phyloP scores from a whole-genome alignment of 2,329 filamentous ascomycete genomes.

The Scedosporium boydii region DNA sequence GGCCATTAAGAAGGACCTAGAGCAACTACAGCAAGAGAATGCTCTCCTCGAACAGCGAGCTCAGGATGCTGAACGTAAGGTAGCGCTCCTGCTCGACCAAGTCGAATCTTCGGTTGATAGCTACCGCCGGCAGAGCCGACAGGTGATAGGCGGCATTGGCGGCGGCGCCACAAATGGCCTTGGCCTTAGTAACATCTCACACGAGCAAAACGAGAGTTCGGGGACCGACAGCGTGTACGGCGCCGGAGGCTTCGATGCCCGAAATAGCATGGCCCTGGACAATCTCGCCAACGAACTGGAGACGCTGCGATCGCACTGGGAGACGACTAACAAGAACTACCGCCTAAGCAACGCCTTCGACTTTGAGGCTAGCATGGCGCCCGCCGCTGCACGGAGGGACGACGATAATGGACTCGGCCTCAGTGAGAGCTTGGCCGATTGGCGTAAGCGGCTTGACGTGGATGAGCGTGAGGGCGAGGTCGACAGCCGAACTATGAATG shows the following conservation, averaged over 20 bases:
- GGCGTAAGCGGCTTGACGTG: conserved; percentile 66
- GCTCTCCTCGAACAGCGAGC: conserved; percentile 71
- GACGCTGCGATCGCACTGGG: conserved; percentile 83
- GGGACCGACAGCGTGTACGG: conserved; percentile 53
- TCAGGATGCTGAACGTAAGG: conserved; percentile 83
- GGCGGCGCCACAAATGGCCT: conserved; percentile 23
- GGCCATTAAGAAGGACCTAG: conserved; percentile 56
- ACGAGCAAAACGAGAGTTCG: conserved; percentile 45
- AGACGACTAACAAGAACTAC: conserved; percentile 92
- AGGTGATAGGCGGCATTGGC: conserved; percentile 17
- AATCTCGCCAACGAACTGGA: conserved; percentile 89
- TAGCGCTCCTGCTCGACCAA: conserved; percentile 85
- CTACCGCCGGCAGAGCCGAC: conserved; percentile 71
- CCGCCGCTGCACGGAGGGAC: conserved; percentile 22
- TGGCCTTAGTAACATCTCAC: conserved; percentile 22
- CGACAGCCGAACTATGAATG: conserved; percentile 12
- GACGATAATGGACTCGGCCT: conserved; percentile 42
- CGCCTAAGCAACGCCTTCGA: conserved; percentile 84
- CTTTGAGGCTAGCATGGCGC: conserved; percentile 48
- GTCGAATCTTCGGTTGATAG: conserved; percentile 90
- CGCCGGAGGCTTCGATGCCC: conserved; percentile 39
- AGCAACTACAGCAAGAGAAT: conserved; percentile 78
- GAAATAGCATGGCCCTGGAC: conserved; percentile 66
- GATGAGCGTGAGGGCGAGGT: conserved; percentile 25
- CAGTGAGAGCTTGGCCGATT: conserved; percentile 67